Evolutionary conservation across 352 stramenopile species (phyloP).

Genomic region (Globisporangium heterothallicum): DNA sequence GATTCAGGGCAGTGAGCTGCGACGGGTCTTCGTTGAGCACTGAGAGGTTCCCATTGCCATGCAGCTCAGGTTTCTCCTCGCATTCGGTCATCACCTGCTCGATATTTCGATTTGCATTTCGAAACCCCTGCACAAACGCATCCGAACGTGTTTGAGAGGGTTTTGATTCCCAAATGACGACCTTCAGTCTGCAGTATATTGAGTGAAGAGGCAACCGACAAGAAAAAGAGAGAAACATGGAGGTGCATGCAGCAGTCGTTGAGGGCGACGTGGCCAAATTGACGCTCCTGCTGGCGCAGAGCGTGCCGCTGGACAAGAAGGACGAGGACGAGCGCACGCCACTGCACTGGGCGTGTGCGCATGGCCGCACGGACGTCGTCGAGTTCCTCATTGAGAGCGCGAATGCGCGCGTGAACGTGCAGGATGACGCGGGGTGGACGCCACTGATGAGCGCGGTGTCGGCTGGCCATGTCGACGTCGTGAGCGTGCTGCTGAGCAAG

Average conservation of each 20-base stretch:
- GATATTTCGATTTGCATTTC: too few species aligned
- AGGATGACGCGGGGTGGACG: slow-evolving; percentile 74
- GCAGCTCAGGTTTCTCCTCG: too few species aligned
- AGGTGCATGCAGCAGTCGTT: slow-evolving; percentile 23
- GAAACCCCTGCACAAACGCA: too few species aligned
- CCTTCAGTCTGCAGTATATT: background rate
- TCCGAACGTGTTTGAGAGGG: too few species aligned
- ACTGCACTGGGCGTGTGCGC: slow-evolving; percentile 58
- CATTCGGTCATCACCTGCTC: too few species aligned
- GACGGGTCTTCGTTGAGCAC: too few species aligned
- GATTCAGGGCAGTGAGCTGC: too few species aligned
- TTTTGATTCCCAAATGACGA: too few species aligned
- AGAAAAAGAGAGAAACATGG: slow-evolving; percentile 13
- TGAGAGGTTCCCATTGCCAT: too few species aligned
- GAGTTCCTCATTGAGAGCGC: slow-evolving; percentile 46
- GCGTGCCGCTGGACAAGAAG: slow-evolving; percentile 36
- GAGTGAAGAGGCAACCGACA: background rate
- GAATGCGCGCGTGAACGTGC: slow-evolving; percentile 41
- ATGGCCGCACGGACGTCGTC: slow-evolving; percentile 39
- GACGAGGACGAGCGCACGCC: slow-evolving; percentile 71
- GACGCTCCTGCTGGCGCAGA: slow-evolving; percentile 23
- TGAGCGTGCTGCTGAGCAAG: slow-evolving; percentile 51
- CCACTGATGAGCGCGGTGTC: slow-evolving; percentile 72
- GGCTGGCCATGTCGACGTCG: slow-evolving; percentile 49
- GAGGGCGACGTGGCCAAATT: slow-evolving; percentile 25